Conservation (phyloP, 2,329 filamentous ascomycete genomes). For the Zymoseptoria ardabiliae region DNA sequence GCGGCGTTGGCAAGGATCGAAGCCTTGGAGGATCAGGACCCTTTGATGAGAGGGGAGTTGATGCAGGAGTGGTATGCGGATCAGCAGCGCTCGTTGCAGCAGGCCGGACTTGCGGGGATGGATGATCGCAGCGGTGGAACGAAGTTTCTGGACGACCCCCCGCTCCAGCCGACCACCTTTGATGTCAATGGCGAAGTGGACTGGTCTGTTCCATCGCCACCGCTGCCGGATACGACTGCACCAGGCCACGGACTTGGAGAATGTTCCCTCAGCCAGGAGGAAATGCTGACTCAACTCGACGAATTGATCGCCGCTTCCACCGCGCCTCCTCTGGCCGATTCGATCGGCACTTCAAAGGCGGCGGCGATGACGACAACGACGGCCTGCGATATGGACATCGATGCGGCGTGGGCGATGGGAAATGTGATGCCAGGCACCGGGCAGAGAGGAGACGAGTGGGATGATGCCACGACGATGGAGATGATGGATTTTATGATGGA, state of each 20-base stretch:
- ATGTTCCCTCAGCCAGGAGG: slow-evolving; percentile 8
- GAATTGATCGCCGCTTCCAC: slow-evolving; percentile 19
- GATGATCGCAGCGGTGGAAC: slow-evolving; percentile 2
- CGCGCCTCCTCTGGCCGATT: background rate
- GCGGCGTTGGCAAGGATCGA: slow-evolving; percentile 8
- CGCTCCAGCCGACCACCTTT: background rate
- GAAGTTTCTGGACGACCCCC: slow-evolving; percentile 17
- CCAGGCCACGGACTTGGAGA: slow-evolving; percentile 7
- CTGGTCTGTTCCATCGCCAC: background rate
- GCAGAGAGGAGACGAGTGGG: slow-evolving; percentile 2
- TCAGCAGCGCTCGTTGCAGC: background rate
- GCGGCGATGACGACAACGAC: background rate
- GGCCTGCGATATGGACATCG: slow-evolving; percentile 1
- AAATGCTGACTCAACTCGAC: slow-evolving; percentile 18
- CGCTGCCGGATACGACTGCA: slow-evolving; percentile 1
- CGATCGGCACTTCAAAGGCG: background rate
- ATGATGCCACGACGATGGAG: background rate
- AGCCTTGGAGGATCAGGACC: slow-evolving; percentile 3
- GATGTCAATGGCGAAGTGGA: background rate
- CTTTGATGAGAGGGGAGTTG: background rate
- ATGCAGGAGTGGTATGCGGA: background rate
- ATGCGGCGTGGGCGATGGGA: background rate
- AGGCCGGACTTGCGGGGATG: no score
- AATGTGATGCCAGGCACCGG: slow-evolving; percentile 5
- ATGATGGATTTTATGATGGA: slow-evolving; percentile 15